phyloP scores from a whole-genome alignment of 129 eudicot species.

The Arctium minus region DNA sequence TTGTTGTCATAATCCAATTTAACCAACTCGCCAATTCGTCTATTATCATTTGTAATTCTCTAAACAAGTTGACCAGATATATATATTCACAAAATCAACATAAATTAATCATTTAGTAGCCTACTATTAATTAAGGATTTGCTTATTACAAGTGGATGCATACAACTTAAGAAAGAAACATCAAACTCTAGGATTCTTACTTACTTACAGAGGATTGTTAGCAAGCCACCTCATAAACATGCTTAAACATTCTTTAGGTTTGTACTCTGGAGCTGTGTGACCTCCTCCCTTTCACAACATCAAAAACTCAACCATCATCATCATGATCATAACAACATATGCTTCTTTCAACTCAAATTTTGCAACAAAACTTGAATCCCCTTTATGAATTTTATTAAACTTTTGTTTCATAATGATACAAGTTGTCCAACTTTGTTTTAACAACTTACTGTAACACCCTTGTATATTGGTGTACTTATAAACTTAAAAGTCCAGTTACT shows the following conservation, averaged over 20 bases:
- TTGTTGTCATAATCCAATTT: no score
- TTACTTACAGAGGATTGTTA: slow-evolving; percentile 10
- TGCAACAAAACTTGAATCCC: no score
- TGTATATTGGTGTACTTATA: not conserved
- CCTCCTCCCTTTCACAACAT: slow-evolving; percentile 20
- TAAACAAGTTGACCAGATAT: no score
- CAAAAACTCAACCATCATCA: not conserved
- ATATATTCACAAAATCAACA: not conserved
- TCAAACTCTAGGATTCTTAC: not conserved
- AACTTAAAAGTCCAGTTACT: not conserved
- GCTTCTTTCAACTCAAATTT: not conserved
- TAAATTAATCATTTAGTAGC: no score
- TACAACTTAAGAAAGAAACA: not conserved
- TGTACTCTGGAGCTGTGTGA: slow-evolving; percentile 26
- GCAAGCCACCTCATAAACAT: slow-evolving; percentile 28
- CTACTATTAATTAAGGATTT: no score
- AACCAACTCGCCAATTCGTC: no score
- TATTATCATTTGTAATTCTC: no score
- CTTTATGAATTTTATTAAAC: no score
- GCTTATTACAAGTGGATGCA: not conserved
- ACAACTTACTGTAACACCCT: not conserved
- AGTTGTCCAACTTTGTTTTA: no score
- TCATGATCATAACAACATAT: not conserved
- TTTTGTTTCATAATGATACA: not conserved
- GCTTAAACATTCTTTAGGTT: slow-evolving; percentile 18